A percentile compares a stretch with the other conserved stretches of the same genome.
These are phyloP conservation scores for Clohesyomyces aquaticus DNA, from an alignment of 495 filamentous ascomycete species.

Conservation along the genomic window DNA sequence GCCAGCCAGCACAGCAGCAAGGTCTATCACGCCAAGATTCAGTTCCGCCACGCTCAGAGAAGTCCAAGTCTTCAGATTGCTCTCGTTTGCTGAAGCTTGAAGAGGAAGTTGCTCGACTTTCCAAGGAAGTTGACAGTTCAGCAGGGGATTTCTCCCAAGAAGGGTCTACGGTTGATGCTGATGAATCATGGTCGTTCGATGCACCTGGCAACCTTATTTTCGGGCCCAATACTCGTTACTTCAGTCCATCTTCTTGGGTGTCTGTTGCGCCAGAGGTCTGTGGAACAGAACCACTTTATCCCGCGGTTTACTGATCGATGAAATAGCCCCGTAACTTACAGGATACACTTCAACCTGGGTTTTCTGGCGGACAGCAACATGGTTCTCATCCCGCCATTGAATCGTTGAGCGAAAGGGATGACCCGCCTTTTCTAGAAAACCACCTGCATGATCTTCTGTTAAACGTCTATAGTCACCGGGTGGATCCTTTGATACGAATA, in stretches of 20 bases:
- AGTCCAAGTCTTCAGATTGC: constrained; percentile 15
- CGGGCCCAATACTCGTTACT: constrained; percentile 14
- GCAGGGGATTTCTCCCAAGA: constrained; percentile 23
- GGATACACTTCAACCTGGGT: constrained; percentile 4
- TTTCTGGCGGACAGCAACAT: neutral
- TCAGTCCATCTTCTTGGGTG: constrained; percentile 33
- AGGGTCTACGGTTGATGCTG: constrained; percentile 11
- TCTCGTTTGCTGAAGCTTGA: constrained; percentile 21
- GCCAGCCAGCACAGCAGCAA: constrained; percentile 24
- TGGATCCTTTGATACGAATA: constrained; percentile 28
- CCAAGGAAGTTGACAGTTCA: constrained; percentile 32
- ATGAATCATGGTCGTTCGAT: neutral
- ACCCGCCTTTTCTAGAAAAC: constrained; percentile 8
- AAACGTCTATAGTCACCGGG: constrained; percentile 21
- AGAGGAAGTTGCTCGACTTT: constrained; percentile 26
- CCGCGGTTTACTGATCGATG: neutral
- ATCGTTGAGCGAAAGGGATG: neutral
- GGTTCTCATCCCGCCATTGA: neutral
- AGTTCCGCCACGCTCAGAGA: constrained; percentile 9
- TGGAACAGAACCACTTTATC: neutral
- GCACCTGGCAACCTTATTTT: constrained; percentile 2
- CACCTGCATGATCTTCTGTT: constrained; percentile 22
- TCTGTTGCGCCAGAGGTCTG: constrained; percentile 27
- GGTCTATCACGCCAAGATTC: neutral
- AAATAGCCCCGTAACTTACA: constrained; percentile 12